Evolutionary conservation across 768 basidiomycete species (phyloP).

Genomic region (Tylopilus vinaceipallidus): DNA sequence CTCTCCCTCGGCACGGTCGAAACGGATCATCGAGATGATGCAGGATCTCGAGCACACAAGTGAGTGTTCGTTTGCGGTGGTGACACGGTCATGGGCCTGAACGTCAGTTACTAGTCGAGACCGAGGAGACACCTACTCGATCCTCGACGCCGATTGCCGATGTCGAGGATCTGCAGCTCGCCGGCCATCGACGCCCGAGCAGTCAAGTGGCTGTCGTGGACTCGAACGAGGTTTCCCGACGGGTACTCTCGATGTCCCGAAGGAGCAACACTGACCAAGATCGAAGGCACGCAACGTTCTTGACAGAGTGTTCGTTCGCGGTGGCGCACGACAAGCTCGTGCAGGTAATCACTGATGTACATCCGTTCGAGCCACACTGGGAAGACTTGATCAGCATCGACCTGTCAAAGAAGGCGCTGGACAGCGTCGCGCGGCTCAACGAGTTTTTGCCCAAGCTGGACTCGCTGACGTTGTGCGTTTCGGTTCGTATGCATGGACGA

Average conservation of each 20-base stretch:
- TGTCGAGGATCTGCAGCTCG: conserved; percentile 46
- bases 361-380: conserved; percentile 95
- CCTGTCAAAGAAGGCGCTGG: conserved; percentile 56
- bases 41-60: conserved; percentile 68
- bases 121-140: conserved; percentile 58
- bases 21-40: conserved; percentile 80
- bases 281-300: conserved; percentile 58
- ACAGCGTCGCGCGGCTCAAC: conserved; percentile 71
- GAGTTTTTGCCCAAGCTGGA: conserved; percentile 88
- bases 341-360: conserved; percentile 89
- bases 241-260: conserved; percentile 37
- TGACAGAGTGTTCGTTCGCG: conserved; percentile 96
- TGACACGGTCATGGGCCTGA: too few relatives aligned
- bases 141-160: conserved; percentile 44
- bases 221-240: too few relatives aligned
- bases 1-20: conserved; percentile 66
- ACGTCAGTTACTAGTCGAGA: conserved; percentile 24
- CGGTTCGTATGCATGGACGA: conserved; percentile 1
- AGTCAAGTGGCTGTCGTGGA: conserved; percentile 26
- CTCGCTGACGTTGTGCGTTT: conserved; percentile 72
- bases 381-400: conserved; percentile 75
- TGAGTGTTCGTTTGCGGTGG: conserved; percentile 36
- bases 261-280: too few relatives aligned
- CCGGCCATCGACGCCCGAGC: conserved; percentile 42
- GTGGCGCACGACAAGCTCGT: conserved; percentile 91